Conservation (phyloP, 129 eudicot species). For the Helichrysum umbraculigerum region DNA sequence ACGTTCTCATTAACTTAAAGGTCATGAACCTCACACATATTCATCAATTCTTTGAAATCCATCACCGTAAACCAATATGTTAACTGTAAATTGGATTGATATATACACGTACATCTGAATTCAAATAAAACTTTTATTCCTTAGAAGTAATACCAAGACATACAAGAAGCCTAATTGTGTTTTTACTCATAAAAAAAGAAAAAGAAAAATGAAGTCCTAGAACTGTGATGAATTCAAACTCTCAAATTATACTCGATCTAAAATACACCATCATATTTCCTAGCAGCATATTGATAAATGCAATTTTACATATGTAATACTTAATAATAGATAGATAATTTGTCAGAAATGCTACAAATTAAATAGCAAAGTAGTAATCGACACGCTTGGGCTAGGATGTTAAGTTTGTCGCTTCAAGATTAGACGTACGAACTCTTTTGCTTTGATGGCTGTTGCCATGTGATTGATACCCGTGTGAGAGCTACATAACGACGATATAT, state of each 20-base stretch:
- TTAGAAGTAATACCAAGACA: too few species aligned
- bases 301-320: neutral
- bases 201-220: too few species aligned
- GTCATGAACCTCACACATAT: neutral
- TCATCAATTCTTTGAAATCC: too few species aligned
- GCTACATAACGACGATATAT: neutral
- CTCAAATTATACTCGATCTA: too few species aligned
- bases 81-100: neutral
- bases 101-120: neutral
- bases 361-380: constrained; percentile 12
- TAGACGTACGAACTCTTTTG: neutral
- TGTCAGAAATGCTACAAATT: neutral
- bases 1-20: neutral
- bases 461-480: constrained; percentile 5
- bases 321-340: neutral
- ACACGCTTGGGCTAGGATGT: constrained; percentile 5
- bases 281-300: too few species aligned
- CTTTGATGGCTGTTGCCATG: constrained; percentile 23
- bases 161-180: neutral
- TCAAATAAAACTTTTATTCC: too few species aligned
- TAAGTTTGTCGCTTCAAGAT: constrained; percentile 8
- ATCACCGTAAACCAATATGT: neutral
- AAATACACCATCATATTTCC: too few species aligned
- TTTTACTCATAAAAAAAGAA: too few species aligned
- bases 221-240: too few species aligned